Evolutionary conservation across 768 basidiomycete genomes (phyloP), one percentile per base, ranked within the genome.

Genomic region (Antrodiella citrinella): DNA sequence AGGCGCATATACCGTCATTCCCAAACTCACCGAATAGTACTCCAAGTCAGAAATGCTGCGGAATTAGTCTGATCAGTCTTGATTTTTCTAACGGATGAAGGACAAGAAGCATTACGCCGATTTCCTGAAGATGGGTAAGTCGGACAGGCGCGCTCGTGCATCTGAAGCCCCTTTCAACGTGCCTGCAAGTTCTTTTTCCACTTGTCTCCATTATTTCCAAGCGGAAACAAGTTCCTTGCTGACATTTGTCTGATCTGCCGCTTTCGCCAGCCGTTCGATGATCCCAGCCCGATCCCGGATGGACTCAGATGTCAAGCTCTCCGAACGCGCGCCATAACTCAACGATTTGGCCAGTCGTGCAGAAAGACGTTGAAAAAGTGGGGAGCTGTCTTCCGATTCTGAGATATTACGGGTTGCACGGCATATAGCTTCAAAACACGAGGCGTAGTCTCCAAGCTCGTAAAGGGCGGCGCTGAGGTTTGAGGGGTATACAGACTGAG

Each of bases 391-490:
- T 9, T 22, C 18, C 15, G 23, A n/a, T 0, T 4, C 47, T 18
- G 23, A 20, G 7, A 58, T 15, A 2, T 49, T 26, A n/a, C 45
- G 50, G 55, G 52, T 57, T 1, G 58, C 25, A 7, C 58, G 54
- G 0, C 54, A 39, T 7, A 61, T 48, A 3, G 56, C 58, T 19
- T 53, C 47, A 12, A 50, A 22, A 23, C 48, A 59, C 11, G 19
- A 45, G 1, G 23, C 13, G 21, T 61, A 59, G 35, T 59, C 52
- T 12, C 56, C 54, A 10, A 46, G 15, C 26, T 59, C 59, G 47
- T 51, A 61, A 21, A 59, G 26, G 7, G 59, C 55, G 2, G 59
- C 58, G 23, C 59, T 61, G 26, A 61, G 44, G 25, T 59, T 61
- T 10, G 59, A 59, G 0, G 59, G 57, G 46, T 57, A 61, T 10